Percentiles rank a stretch among this genome's conserved stretches.
phyloP scores from a whole-genome alignment of 805 yeast species.

The Sugiyamaella chiloensis region DNA sequence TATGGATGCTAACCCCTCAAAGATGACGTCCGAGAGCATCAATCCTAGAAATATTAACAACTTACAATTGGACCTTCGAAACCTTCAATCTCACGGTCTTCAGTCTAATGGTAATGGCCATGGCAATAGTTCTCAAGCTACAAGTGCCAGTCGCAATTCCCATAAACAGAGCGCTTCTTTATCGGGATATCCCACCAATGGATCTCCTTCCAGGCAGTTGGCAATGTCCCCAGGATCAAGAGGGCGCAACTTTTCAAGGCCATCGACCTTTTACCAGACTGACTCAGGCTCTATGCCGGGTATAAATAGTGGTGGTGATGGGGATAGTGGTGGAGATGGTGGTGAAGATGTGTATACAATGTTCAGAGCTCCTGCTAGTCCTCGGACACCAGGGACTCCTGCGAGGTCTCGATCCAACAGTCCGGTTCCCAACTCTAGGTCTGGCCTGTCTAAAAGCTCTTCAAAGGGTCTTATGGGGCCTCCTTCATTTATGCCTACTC shows the following conservation, averaged over 20 bases:
- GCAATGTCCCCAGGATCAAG: conserved; percentile 13
- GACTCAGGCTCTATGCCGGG: conserved; percentile 5
- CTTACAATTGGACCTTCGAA: conserved; percentile 1
- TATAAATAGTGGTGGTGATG: neutral
- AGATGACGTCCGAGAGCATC: conserved; percentile 4
- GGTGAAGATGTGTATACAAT: neutral
- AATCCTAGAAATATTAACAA: neutral
- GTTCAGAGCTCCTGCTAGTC: neutral
- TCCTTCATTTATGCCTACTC: neutral
- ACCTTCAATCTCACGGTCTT: neutral
- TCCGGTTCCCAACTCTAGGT: too few relatives aligned
- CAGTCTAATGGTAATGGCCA: too few relatives aligned
- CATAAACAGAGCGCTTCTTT: conserved; percentile 8
- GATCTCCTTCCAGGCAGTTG: conserved; percentile 1
- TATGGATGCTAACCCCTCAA: too few relatives aligned
- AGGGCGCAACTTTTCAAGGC: conserved; percentile 25
- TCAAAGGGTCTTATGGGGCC: too few relatives aligned
- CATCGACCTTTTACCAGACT: conserved; percentile 23
- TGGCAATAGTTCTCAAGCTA: too few relatives aligned
- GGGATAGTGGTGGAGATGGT: neutral
- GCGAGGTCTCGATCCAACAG: neutral
- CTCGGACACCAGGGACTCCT: conserved; percentile 1
- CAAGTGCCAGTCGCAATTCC: neutral
- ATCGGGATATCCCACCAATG: conserved; percentile 2
- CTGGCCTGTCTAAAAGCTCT: too few relatives aligned